Evolutionary conservation across 306 rosid genomes (phyloP).

Genomic region (Hippophae gyantsensis): DNA sequence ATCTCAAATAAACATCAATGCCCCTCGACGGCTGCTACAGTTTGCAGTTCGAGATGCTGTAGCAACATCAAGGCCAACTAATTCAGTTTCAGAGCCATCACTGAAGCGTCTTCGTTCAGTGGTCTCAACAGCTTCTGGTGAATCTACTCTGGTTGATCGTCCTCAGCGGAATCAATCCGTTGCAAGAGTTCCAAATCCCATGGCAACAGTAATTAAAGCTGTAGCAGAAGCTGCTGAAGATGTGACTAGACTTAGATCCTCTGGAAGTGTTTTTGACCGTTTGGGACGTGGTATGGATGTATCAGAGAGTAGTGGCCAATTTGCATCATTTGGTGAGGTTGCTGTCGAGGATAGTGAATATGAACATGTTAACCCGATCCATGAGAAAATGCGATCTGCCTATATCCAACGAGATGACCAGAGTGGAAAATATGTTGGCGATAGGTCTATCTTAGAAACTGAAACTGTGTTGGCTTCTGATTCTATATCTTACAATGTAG

Average conservation of each 20-base stretch:
- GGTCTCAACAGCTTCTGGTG: conserved; percentile 56
- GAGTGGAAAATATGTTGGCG: conserved; percentile 32
- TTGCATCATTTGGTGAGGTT: conserved; percentile 23
- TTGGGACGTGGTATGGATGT: conserved; percentile 52
- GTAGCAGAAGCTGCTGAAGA: conserved; percentile 92
- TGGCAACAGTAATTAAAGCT: conserved; percentile 86
- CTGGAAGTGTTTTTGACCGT: conserved; percentile 85
- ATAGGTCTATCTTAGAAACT: conserved; percentile 32
- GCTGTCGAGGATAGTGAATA: conserved; percentile 23
- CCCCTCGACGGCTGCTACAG: conserved; percentile 76
- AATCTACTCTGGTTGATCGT: conserved; percentile 43
- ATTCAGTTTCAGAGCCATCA: conserved; percentile 40
- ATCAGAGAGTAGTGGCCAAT: conserved; percentile 26
- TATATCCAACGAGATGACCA: conserved; percentile 32
- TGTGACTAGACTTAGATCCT: conserved; percentile 56
- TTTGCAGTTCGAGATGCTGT: conserved; percentile 91
- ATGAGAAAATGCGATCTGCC: conserved; percentile 27
- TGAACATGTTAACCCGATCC: conserved; percentile 37
- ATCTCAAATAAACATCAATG: conserved; percentile 48
- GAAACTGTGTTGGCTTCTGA: conserved; percentile 54
- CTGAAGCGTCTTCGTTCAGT: conserved; percentile 89
- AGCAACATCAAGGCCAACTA: conserved; percentile 50
- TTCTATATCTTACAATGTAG: conserved; percentile 62
- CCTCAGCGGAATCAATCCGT: conserved; percentile 40
- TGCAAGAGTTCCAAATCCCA: conserved; percentile 58